Evolutionary conservation across 495 filamentous ascomycete species (phyloP), one percentile per base, ranked within the genome.

Genomic region (Aspergillus hancockii): DNA sequence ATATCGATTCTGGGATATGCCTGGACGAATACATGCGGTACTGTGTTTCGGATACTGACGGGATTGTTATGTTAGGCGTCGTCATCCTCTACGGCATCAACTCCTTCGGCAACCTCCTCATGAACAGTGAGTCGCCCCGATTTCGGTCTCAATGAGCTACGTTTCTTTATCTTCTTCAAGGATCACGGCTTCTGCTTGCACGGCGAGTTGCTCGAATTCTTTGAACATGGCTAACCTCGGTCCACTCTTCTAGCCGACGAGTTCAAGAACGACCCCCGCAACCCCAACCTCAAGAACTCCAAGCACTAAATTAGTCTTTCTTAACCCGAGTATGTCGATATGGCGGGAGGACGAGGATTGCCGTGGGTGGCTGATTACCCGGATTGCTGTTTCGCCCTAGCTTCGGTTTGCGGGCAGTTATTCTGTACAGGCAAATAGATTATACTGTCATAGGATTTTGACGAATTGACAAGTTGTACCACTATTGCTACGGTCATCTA

Each of bases 191-290:
- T 1, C 16, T 3, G 23, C 8, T 6, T 18, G 19, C 43, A 10
- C 43, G 19, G 3, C 3, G 10, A 23, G 10, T 47, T 23, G 13
- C 21, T 23, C 2, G 16, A 5, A 6, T 13, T 21, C 14, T 7
- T 28, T 7, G 9, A 53, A 10, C 14, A 51, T 36, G 12, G 22
- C 69, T 75, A 65, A 76, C 67, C 47, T 31, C 52, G 46, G 22
- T 54, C 53, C 14, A 52, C 54, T 57, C 52, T 52, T 54, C 52
- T 68, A 98, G 93, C 85, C 79, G 90, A 88, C 59, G 90, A 98
- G 74, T 96, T 83, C 86, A 93, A 90, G 86, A 93, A 94, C 82
- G 93, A 98, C 80, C 93, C 93, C 62, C 85, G 93, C 72, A 96
- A 96, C 84, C 90, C 88, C 66, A 80, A 84, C 70, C 75, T 78